Evolutionary conservation across 2,329 filamentous ascomycete species (phyloP), one percentile per base, ranked within the genome.

Genomic region (Pestalotiopsis sp.): DNA sequence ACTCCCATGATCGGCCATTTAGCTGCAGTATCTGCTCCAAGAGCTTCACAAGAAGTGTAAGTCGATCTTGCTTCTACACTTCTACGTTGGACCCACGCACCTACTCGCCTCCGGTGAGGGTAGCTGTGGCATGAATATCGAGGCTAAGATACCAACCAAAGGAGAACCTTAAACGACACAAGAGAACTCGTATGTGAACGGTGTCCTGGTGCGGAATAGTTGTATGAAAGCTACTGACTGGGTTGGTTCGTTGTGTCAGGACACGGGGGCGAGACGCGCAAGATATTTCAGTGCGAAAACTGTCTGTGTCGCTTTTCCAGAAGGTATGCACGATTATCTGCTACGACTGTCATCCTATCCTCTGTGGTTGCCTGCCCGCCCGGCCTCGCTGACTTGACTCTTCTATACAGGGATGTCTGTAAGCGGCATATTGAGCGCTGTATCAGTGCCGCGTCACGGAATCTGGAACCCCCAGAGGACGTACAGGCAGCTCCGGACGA

Each of bases 1-100:
- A 14, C 25, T 36, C 57, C 13, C 20, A 61, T 11, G 31, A 36
- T 27, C 4, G 61, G 31, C 61, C 61, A 14, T 63, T 63, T 13
- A 63, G 61, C 31, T 63, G 61, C n/a, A 36, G 38, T 17, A 6
- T n/a, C 36, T 63, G 61, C 36, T 39, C 38, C 61, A 63, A 63
- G 31, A 63, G 27, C n/a, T 63, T 63, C 38, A 63, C 61, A 13
- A 25, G 61, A 12, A 39, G 61, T 45, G 61, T 63, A 63, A 4
- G 61, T 23, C 12, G 11, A n/a, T 4, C n/a, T 2, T 63, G n/a
- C 38, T 63, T n/a, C 31, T 36, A 7, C 31, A 36, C 31, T 36
- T 36, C 31, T 36, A 36, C 31, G 9, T 36, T 36, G 31, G 31
- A 36, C 31, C 31, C 31, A 36, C 31, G 6, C 31, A 31, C 31